Percentiles rank a stretch among this genome's conserved stretches.
Evolutionary conservation across 345 rosid species (phyloP).

Genomic region (Brassica napus): Da-Ae NC_063449.1:44625001-44625500

Average conservation of each 20-base stretch:
- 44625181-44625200: conserved; percentile 10
- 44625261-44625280: conserved; percentile 1
- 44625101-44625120: conserved; percentile 7
- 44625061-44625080: neutral
- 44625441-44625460: conserved; percentile 82
- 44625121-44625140: neutral
- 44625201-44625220: neutral
- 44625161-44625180: conserved; percentile 18
- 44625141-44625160: neutral
- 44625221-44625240: conserved; percentile 15
- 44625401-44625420: conserved; percentile 90
- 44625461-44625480: conserved; percentile 87
- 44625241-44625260: conserved; percentile 9
- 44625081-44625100: conserved; percentile 9
- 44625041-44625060: conserved; percentile 15
- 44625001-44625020: conserved; percentile 13
- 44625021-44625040: conserved; percentile 6
- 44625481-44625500: conserved; percentile 89
- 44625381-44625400: conserved; percentile 94
- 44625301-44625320: conserved; percentile 42
- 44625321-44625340: conserved; percentile 89
- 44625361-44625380: conserved; percentile 85
- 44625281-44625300: conserved; percentile 12
- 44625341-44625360: conserved; percentile 89
- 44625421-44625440: conserved; percentile 82